A percentile compares a stretch with the other conserved stretches of the same genome.
phyloP scores from a whole-genome alignment of 768 basidiomycete species.

The Pholiota molesta region DNA sequence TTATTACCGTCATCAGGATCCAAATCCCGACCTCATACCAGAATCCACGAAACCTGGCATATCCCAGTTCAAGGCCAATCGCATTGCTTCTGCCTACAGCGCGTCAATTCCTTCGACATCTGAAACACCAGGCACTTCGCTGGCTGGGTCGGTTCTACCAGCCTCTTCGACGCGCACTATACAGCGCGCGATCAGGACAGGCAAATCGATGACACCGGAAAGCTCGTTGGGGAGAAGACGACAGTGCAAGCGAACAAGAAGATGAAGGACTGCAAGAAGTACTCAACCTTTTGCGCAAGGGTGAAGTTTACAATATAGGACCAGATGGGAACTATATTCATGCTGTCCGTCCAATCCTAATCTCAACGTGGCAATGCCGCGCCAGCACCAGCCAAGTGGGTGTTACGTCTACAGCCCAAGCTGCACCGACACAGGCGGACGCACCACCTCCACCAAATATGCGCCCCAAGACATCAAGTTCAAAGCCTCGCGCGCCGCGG shows the following conservation, averaged over 20 bases:
- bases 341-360: constrained; percentile 20
- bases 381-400: background rate
- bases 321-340: constrained; percentile 42
- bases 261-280: constrained; percentile 51
- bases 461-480: constrained; percentile 52
- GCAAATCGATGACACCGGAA: constrained; percentile 51
- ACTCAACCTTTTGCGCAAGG: constrained; percentile 51
- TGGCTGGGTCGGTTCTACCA: constrained; percentile 47
- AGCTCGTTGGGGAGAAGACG: constrained; percentile 55
- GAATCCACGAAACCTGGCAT: constrained; percentile 46
- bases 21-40: constrained; percentile 9
- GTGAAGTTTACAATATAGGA: constrained; percentile 56
- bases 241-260: constrained; percentile 62
- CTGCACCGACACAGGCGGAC: constrained; percentile 10
- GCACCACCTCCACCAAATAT: constrained; percentile 24
- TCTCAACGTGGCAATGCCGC: background rate
- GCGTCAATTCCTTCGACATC: constrained; percentile 31
- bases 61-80: constrained; percentile 69
- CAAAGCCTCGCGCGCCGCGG: constrained; percentile 42
- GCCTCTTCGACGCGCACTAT: constrained; percentile 48
- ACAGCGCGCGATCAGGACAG: constrained; percentile 55
- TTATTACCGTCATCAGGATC: constrained; percentile 12
- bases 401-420: background rate
- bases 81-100: constrained; percentile 51
- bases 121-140: constrained; percentile 33